Conservation (phyloP, 768 basidiomycete genomes). For the Tylopilus vinaceipallidus region DNA sequence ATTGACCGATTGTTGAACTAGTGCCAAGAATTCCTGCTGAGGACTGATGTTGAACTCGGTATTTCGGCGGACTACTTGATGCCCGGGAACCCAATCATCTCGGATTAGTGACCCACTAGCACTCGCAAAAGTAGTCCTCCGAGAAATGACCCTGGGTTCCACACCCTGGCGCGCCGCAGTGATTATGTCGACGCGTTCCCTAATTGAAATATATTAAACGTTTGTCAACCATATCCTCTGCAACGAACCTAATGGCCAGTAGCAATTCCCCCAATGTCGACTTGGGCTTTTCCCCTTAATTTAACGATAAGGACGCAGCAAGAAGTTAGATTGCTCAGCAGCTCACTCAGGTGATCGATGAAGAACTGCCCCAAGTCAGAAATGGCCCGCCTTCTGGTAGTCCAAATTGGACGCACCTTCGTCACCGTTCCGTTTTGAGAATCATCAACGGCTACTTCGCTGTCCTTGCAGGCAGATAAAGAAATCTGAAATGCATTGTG, state of each 20-base stretch:
- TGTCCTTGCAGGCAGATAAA: constrained; percentile 30
- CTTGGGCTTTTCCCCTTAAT: constrained; percentile 18
- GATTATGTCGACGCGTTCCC: constrained; percentile 16
- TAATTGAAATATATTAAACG: neutral
- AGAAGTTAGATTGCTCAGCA: neutral
- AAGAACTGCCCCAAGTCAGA: constrained; percentile 25
- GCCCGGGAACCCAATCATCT: constrained; percentile 7
- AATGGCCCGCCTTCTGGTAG: neutral
- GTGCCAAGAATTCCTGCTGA: constrained; percentile 6
- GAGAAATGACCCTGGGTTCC: constrained; percentile 4
- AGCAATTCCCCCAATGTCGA: constrained; percentile 26
- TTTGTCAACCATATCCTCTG: neutral
- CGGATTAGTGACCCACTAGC: neutral
- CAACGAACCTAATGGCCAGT: constrained; percentile 23
- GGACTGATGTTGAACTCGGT: constrained; percentile 11
- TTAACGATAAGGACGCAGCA: neutral
- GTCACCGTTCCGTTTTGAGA: constrained; percentile 19
- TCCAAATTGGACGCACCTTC: constrained; percentile 6
- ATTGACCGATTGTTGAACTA: neutral
- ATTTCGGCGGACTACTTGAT: constrained; percentile 5
- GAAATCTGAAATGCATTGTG: constrained; percentile 18
- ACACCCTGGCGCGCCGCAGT: constrained; percentile 15
- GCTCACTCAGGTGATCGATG: constrained; percentile 27
- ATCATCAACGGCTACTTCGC: constrained; percentile 24
- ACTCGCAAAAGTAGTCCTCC: constrained; percentile 16